Evolutionary conservation across 306 rosid genomes (phyloP).

Genomic region (Clitoria ternatea): DNA sequence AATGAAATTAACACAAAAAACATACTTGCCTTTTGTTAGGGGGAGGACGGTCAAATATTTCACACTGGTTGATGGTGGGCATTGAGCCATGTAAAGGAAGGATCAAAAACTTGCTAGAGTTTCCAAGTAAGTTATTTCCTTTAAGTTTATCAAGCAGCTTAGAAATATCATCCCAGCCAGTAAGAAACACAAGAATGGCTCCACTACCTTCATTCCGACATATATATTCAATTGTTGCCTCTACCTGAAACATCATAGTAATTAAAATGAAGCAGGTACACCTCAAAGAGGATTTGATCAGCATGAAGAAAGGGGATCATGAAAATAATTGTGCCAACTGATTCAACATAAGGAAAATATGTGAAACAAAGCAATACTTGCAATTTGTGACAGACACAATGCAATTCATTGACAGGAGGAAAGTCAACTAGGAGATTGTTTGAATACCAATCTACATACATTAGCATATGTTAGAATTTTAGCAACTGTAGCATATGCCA

Average conservation of each 20-base stretch:
- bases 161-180: constrained; percentile 98
- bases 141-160: constrained; percentile 77
- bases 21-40: constrained; percentile 71
- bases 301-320: neutral
- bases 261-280: constrained; percentile 9
- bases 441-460: constrained; percentile 7
- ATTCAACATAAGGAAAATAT: constrained; percentile 4
- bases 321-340: neutral
- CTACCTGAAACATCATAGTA: constrained; percentile 56
- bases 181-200: constrained; percentile 90
- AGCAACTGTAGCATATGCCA: neutral
- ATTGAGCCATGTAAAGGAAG: constrained; percentile 95
- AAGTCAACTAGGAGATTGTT: neutral
- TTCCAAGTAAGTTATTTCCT: constrained; percentile 68
- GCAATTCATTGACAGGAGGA: constrained; percentile 2
- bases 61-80: constrained; percentile 90
- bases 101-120: constrained; percentile 61
- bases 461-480: neutral
- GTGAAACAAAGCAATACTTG: neutral
- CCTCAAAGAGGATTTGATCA: neutral
- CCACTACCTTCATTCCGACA: constrained; percentile 75
- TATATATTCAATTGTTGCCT: constrained; percentile 74
- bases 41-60: constrained; percentile 90
- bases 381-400: neutral
- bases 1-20: constrained; percentile 25